Conservation (phyloP, 768 basidiomycete species). For the Psilocybe sp. region DNA sequence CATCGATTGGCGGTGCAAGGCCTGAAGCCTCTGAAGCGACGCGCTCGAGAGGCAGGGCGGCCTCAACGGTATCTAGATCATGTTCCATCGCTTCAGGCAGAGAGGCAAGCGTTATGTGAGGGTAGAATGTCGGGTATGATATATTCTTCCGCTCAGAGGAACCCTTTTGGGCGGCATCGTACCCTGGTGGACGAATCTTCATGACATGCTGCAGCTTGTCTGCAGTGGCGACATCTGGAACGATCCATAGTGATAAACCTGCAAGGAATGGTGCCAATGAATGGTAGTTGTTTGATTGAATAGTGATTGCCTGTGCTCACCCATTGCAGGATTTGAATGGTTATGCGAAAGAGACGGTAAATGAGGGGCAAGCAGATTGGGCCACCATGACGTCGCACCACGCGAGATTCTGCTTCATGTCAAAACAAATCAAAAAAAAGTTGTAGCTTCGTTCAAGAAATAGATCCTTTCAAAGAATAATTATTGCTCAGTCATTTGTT, state of each 20-base stretch:
- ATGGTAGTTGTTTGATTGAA: neutral
- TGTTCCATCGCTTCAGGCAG: conserved; percentile 28
- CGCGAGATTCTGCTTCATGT: neutral
- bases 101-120: conserved; percentile 69
- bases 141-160: conserved; percentile 16
- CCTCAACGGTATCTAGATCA: conserved; percentile 20
- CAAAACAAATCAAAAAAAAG: neutral
- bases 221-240: conserved; percentile 48
- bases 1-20: neutral
- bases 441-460: neutral
- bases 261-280: neutral
- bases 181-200: conserved; percentile 27
- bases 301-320: neutral
- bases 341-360: neutral
- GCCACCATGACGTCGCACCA: too few relatives aligned
- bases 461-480: too few relatives aligned
- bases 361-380: neutral
- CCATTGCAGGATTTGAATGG: conserved; percentile 1
- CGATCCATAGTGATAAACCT: conserved; percentile 73
- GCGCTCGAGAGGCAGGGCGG: conserved; percentile 12
- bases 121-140: conserved; percentile 61
- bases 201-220: conserved; percentile 46
- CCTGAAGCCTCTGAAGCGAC: conserved; percentile 31
- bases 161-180: conserved; percentile 1
- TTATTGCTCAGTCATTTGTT: too few relatives aligned